Percentiles rank a stretch among this genome's conserved stretches.
phyloP scores from a whole-genome alignment of 2,329 filamentous ascomycete species.

The Pyrenophora teres region DNA sequence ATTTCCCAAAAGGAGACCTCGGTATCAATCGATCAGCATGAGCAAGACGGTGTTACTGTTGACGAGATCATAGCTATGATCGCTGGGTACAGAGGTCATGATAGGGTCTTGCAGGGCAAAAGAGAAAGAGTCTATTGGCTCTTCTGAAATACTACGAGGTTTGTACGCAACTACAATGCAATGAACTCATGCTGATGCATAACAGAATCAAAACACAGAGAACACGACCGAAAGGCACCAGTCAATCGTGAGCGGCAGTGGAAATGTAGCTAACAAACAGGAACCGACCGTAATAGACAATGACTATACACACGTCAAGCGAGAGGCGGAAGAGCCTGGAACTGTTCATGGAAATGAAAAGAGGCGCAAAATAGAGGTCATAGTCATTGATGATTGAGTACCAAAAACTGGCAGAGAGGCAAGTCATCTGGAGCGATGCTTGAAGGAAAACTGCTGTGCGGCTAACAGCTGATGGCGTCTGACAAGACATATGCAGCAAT shows the following conservation, averaged over 20 bases:
- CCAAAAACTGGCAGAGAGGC: not conserved
- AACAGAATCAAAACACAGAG: not conserved
- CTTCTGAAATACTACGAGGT: not conserved
- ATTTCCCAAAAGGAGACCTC: too few relatives aligned
- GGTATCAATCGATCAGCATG: not conserved
- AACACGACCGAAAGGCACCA: not conserved
- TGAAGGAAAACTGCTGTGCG: too few relatives aligned
- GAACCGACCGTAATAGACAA: not conserved
- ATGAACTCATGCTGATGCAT: not conserved
- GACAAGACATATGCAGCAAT: too few relatives aligned
- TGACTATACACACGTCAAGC: not conserved
- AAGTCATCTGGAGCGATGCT: too few relatives aligned
- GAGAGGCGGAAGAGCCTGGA: not conserved
- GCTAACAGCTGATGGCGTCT: too few relatives aligned
- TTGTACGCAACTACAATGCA: too few relatives aligned
- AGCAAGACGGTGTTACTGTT: not conserved
- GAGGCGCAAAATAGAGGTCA: conserved; percentile 4
- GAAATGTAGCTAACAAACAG: too few relatives aligned
- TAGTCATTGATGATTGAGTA: conserved; percentile 6
- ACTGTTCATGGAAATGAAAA: not conserved
- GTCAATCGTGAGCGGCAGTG: too few relatives aligned
- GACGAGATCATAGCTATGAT: not conserved
- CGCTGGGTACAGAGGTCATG: not conserved
- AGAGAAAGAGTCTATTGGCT: not conserved
- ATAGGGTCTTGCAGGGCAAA: not conserved